Conservation (phyloP, 2,329 filamentous ascomycete species). For the Grosmannia penicillata region DNA sequence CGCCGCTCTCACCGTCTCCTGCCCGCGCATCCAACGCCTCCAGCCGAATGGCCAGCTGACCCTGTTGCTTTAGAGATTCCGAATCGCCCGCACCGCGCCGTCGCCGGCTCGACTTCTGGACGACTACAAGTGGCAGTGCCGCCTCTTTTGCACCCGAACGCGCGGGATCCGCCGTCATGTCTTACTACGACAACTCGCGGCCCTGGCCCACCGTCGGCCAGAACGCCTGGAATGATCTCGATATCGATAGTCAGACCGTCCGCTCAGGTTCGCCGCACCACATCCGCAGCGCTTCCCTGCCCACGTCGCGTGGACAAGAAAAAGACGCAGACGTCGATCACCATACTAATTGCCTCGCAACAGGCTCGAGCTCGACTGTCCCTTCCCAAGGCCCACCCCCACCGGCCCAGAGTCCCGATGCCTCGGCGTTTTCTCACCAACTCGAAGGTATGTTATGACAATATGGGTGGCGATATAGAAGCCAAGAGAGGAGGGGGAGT, state of each 20-base stretch:
- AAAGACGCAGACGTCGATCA: too few relatives aligned
- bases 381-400: conserved; percentile 17
- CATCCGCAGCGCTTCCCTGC: neutral
- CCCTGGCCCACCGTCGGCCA: conserved; percentile 15
- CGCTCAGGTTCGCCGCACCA: conserved; percentile 13
- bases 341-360: neutral
- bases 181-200: conserved; percentile 15
- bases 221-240: conserved; percentile 15
- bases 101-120: too few relatives aligned
- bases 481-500: too few relatives aligned
- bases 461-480: too few relatives aligned
- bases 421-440: conserved; percentile 19
- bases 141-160: too few relatives aligned
- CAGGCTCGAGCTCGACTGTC: conserved; percentile 21
- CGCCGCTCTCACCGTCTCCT: too few relatives aligned
- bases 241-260: conserved; percentile 14
- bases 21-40: too few relatives aligned
- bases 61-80: neutral
- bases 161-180: too few relatives aligned
- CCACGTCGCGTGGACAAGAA: too few relatives aligned
- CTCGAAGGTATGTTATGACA: conserved; percentile 19
- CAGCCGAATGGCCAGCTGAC: too few relatives aligned
- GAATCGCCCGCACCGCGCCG: too few relatives aligned
- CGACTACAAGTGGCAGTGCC: neutral
- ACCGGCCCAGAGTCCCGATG: conserved; percentile 8